Evolutionary conservation across 371 early-diverging fungal species (phyloP).

Genomic region (Mucor mucedo): DNA sequence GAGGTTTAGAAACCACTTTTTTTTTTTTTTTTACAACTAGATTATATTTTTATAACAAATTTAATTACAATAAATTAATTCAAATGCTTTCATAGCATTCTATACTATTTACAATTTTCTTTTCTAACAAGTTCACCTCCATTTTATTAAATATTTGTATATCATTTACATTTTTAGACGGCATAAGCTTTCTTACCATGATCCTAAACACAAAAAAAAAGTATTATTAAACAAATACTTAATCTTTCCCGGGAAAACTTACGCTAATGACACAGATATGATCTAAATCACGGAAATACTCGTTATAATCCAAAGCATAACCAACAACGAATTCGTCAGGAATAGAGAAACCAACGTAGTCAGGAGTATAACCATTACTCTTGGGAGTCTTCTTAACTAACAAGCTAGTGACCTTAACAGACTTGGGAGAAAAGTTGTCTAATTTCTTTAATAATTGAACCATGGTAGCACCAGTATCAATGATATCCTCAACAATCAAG

Average conservation of each 20-base stretch:
- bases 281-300: conserved; percentile 92
- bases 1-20: background rate
- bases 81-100: background rate
- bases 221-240: background rate
- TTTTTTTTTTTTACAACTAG: background rate
- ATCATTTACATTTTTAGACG: conserved; percentile 6
- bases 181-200: conserved; percentile 28
- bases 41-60: background rate
- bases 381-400: conserved; percentile 88
- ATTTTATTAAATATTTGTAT: background rate
- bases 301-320: conserved; percentile 90
- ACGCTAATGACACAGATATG: conserved; percentile 91
- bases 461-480: conserved; percentile 94
- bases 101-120: background rate
- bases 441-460: conserved; percentile 78
- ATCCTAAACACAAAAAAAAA: conserved; percentile 13
- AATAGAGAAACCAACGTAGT: conserved; percentile 89
- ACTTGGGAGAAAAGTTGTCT: conserved; percentile 73
- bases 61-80: too few relatives aligned
- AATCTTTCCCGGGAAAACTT: conserved; percentile 18
- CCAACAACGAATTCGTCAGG: conserved; percentile 92
- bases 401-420: conserved; percentile 84
- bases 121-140: background rate
- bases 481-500: conserved; percentile 92
- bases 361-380: conserved; percentile 86